Evolutionary conservation across 345 rosid species (phyloP).

Genomic region (Heritiera littoralis): DNA sequence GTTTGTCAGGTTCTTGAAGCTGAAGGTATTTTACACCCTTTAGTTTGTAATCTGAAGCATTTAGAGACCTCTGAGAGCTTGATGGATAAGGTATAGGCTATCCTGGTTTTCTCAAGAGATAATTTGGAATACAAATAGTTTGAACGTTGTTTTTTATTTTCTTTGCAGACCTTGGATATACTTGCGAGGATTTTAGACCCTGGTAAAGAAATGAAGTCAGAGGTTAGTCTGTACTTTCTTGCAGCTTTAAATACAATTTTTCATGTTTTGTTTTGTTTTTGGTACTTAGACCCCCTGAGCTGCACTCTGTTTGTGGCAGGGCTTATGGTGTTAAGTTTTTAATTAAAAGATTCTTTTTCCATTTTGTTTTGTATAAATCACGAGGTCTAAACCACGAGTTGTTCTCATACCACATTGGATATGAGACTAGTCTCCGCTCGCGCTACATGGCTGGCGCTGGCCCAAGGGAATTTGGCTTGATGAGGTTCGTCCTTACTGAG

Average conservation of each 20-base stretch:
- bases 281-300: not conserved
- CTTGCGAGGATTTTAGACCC: slow-evolving; percentile 75
- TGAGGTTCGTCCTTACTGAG: too few relatives aligned
- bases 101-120: slow-evolving; percentile 9
- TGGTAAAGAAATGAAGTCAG: slow-evolving; percentile 69
- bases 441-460: too few relatives aligned
- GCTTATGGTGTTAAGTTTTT: not conserved
- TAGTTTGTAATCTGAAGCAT: slow-evolving; percentile 56
- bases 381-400: too few relatives aligned
- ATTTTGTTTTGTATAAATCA: too few relatives aligned
- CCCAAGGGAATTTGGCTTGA: too few relatives aligned
- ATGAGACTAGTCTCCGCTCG: too few relatives aligned
- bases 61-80: slow-evolving; percentile 41
- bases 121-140: slow-evolving; percentile 19
- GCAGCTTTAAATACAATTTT: not conserved
- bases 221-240: slow-evolving; percentile 48
- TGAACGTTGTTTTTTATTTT: slow-evolving; percentile 21
- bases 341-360: not conserved
- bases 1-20: slow-evolving; percentile 71
- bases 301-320: not conserved
- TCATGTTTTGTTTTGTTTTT: not conserved
- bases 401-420: too few relatives aligned
- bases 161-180: slow-evolving; percentile 64
- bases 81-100: slow-evolving; percentile 58
- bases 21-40: slow-evolving; percentile 57